Evolutionary conservation across 31 red algal species (phyloP).

Genomic region (Asparagopsis taxiformis): DNA sequence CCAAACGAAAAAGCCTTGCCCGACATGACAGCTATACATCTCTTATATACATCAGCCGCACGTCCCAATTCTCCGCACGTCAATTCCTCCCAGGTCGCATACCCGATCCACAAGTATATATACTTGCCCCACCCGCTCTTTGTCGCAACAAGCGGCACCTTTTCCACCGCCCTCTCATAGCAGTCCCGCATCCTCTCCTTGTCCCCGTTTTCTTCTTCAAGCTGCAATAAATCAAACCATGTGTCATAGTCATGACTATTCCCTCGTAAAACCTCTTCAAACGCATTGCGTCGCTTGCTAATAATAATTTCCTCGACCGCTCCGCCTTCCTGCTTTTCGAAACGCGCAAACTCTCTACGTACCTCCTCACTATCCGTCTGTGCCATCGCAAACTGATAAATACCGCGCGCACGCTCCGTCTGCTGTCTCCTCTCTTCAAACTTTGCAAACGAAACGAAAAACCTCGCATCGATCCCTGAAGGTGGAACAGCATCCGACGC

Average conservation of each 20-base stretch:
- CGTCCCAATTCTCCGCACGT: conserved; percentile 24
- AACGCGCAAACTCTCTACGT: conserved; percentile 23
- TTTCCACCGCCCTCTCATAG: conserved; percentile 61
- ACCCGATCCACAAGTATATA: conserved; percentile 88
- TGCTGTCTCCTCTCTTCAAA: conserved; percentile 77
- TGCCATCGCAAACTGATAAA: conserved; percentile 70
- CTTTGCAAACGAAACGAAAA: conserved; percentile 79
- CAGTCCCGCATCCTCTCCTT: conserved; percentile 41
- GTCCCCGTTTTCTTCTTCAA: conserved; percentile 37
- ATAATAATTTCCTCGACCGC: too few relatives aligned
- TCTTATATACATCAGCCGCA: conserved; percentile 53
- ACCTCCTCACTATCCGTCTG: conserved; percentile 30
- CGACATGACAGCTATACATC: conserved; percentile 51
- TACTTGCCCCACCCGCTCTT: conserved; percentile 78
- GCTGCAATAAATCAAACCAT: conserved; percentile 79
- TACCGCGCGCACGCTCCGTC: conserved; percentile 61
- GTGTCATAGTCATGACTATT: conserved; percentile 71
- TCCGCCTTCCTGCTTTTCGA: conserved; percentile 85
- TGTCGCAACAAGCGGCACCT: conserved; percentile 32
- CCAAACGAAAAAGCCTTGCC: conserved; percentile 47
- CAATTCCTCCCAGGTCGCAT: conserved; percentile 84
- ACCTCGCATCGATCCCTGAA: conserved; percentile 9
- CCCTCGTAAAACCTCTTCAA: too few relatives aligned
- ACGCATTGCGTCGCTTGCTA: too few relatives aligned
- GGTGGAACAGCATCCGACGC: conserved; percentile 18